Evolutionary conservation across 192 early-diverging fungal genomes (phyloP).

Genomic region (Paraglomus brasilianum): DNA sequence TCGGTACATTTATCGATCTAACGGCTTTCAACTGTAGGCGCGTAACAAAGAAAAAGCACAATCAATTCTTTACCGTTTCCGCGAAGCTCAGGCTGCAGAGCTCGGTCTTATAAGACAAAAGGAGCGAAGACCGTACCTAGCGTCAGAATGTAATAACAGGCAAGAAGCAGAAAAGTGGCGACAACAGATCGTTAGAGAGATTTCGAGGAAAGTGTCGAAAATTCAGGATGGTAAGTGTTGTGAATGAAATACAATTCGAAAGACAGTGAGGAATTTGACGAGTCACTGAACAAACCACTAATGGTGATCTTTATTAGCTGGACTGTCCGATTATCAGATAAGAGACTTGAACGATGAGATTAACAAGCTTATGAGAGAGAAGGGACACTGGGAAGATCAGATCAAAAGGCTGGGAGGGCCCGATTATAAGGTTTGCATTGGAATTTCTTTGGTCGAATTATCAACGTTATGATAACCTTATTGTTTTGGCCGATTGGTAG

Average conservation of each 20-base stretch:
- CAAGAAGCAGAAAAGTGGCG: slow-evolving; percentile 92
- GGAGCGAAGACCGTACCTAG: slow-evolving; percentile 74
- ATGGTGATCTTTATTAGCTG: slow-evolving; percentile 47
- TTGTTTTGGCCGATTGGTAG: slow-evolving; percentile 34
- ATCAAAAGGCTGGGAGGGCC: slow-evolving; percentile 92
- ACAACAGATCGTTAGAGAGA: slow-evolving; percentile 83
- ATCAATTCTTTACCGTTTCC: slow-evolving; percentile 97
- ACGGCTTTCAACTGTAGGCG: slow-evolving; percentile 54
- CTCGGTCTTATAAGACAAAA: slow-evolving; percentile 63
- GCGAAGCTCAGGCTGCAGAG: slow-evolving; percentile 88
- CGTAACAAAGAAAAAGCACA: slow-evolving; percentile 98
- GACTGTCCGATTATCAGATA: slow-evolving; percentile 87
- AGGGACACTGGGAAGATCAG: slow-evolving; percentile 87
- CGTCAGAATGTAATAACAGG: slow-evolving; percentile 65
- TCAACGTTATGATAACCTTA: neutral
- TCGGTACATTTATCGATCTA: slow-evolving; percentile 32
- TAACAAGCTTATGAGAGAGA: slow-evolving; percentile 91
- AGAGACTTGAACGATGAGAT: slow-evolving; percentile 95
- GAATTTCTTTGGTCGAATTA: slow-evolving; percentile 2
- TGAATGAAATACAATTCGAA: neutral
- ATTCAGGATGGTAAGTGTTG: slow-evolving; percentile 79
- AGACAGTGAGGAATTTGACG: neutral
- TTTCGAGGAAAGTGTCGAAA: slow-evolving; percentile 82
- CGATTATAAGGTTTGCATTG: slow-evolving; percentile 70
- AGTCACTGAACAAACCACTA: neutral